A percentile compares a stretch with the other conserved stretches of the same genome.
Evolutionary conservation across 1,284 basidiomycete species (phyloP).

Genomic region (Fomes fomentarius): DNA sequence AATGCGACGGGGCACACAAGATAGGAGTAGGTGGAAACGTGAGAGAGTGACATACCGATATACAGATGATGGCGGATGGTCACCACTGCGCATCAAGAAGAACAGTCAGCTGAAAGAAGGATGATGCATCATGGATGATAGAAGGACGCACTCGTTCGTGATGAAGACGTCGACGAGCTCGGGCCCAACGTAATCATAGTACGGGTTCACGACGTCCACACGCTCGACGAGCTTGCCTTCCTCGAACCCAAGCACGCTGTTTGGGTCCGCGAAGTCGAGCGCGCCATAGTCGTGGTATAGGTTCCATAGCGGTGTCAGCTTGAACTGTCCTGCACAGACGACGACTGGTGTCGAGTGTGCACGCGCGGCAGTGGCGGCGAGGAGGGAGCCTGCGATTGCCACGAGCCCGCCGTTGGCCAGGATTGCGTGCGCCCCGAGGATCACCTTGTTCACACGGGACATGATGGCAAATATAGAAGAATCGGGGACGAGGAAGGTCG

Average conservation of each 20-base stretch:
- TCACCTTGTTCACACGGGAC: constrained; percentile 96
- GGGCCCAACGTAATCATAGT: constrained; percentile 93
- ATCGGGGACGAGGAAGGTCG: constrained; percentile 94
- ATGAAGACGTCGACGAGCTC: constrained; percentile 94
- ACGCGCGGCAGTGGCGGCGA: constrained; percentile 88
- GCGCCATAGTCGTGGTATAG: constrained; percentile 50
- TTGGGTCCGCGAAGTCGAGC: constrained; percentile 65
- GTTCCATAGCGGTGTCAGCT: constrained; percentile 94
- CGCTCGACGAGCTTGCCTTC: constrained; percentile 78
- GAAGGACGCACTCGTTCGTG: constrained; percentile 86
- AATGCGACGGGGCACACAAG: too few species aligned
- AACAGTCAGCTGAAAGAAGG: constrained; percentile 9
- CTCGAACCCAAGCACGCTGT: constrained; percentile 80
- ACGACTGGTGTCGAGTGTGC: constrained; percentile 94
- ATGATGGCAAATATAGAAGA: constrained; percentile 94
- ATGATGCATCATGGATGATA: neutral
- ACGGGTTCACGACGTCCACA: constrained; percentile 90
- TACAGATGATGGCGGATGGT: constrained; percentile 91
- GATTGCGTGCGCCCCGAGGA: constrained; percentile 91
- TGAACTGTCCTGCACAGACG: constrained; percentile 94
- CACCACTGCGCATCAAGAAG: constrained; percentile 60
- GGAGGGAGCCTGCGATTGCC: constrained; percentile 82
- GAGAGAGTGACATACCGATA: constrained; percentile 59
- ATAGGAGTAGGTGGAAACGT: too few species aligned
- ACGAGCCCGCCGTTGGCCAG: constrained; percentile 97